Evolutionary conservation across 768 basidiomycete genomes (phyloP).

Genomic region (Tephrocybe rancida): DNA sequence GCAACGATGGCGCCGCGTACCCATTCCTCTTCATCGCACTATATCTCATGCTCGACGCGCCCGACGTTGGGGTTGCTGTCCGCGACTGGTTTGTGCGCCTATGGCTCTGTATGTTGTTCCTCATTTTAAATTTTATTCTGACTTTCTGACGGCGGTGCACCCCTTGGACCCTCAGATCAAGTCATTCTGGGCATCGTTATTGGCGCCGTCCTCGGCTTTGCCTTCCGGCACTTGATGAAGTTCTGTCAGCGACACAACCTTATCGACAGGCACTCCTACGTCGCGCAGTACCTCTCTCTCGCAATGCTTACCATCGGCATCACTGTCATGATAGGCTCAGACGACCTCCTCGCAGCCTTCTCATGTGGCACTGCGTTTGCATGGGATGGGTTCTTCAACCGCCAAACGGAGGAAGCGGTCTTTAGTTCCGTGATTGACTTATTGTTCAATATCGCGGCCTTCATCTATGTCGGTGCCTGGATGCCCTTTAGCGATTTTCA

Average conservation of each 20-base stretch:
- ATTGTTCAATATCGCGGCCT: conserved; percentile 93
- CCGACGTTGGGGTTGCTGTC: conserved; percentile 62
- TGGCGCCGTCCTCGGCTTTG: conserved; percentile 74
- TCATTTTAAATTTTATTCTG: conserved; percentile 12
- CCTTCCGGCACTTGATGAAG: conserved; percentile 89
- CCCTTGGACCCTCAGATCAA: conserved; percentile 55
- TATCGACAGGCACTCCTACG: conserved; percentile 92
- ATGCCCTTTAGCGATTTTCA: conserved; percentile 89
- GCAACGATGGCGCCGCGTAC: conserved; percentile 97
- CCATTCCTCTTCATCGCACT: conserved; percentile 91
- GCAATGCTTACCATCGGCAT: conserved; percentile 86
- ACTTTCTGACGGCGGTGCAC: conserved; percentile 4
- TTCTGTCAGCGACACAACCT: conserved; percentile 86
- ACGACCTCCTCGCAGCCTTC: conserved; percentile 94
- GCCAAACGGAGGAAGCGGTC: conserved; percentile 91
- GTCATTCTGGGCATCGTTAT: conserved; percentile 75
- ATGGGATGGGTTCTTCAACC: conserved; percentile 94
- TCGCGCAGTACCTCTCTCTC: conserved; percentile 88
- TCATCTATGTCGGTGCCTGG: conserved; percentile 96
- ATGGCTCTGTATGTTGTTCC: conserved; percentile 73
- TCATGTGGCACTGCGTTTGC: conserved; percentile 95
- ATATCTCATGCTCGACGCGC: conserved; percentile 76
- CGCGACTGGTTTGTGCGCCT: conserved; percentile 87
- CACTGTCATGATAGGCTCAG: conserved; percentile 83
- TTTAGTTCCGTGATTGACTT: conserved; percentile 97